A percentile compares a stretch with the other conserved stretches of the same genome.
phyloP scores from a whole-genome alignment of 2,329 filamentous ascomycete genomes.

The Alternaria ventricosa region DNA sequence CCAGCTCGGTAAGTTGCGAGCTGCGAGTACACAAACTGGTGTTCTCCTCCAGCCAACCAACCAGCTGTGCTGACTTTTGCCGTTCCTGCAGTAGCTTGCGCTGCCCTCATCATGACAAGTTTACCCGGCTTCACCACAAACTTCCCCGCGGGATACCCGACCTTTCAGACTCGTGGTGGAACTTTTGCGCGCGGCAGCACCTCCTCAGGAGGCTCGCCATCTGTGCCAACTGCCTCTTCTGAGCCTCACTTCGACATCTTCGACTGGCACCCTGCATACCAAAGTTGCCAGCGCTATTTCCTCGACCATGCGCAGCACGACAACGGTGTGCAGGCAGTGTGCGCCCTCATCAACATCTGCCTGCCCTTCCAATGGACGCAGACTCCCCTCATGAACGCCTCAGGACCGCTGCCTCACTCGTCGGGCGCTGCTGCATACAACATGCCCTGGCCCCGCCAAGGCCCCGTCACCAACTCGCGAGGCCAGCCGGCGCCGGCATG shows the following conservation, averaged over 20 bases:
- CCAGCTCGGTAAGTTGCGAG: constrained; percentile 29
- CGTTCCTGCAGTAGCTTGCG: constrained; percentile 38
- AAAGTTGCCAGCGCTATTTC: constrained; percentile 90
- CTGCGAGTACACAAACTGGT: constrained; percentile 20
- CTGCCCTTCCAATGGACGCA: constrained; percentile 79
- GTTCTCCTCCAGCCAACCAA: constrained; percentile 26
- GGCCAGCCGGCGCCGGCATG: constrained; percentile 49
- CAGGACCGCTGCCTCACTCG: constrained; percentile 39
- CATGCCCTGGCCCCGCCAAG: constrained; percentile 51
- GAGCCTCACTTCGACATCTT: constrained; percentile 74
- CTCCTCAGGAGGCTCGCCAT: constrained; percentile 33
- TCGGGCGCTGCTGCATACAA: constrained; percentile 44
- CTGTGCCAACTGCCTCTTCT: constrained; percentile 25
- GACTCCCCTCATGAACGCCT: constrained; percentile 55
- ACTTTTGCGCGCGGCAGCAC: constrained; percentile 36
- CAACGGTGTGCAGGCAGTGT: constrained; percentile 81
- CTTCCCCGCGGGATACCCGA: constrained; percentile 43
- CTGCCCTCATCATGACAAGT: constrained; percentile 31
- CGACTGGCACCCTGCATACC: constrained; percentile 90
- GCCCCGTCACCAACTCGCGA: constrained; percentile 48
- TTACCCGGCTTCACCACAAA: constrained; percentile 40
- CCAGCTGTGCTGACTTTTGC: constrained; percentile 24
- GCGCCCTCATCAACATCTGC: constrained; percentile 88
- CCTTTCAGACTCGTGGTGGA: constrained; percentile 33
- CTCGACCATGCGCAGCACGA: constrained; percentile 89